Evolutionary conservation across 805 yeast species (phyloP).

Genomic region (Cyberlindnera nakhonratchasimensis): DNA sequence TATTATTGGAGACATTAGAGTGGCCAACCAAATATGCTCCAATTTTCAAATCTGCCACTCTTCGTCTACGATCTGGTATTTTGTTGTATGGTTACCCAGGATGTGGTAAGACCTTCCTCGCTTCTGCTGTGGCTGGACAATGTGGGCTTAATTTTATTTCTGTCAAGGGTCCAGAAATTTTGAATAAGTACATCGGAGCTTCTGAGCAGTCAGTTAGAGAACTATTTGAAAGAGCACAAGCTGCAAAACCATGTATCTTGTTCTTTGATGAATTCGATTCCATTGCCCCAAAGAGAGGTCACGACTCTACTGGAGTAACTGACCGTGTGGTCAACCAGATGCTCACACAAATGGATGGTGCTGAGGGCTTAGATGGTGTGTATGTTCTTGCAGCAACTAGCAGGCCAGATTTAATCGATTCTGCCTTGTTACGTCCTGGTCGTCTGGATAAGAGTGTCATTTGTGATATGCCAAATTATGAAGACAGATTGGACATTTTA

Average conservation of each 20-base stretch:
- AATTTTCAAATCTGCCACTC: conserved; percentile 83
- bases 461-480: conserved; percentile 77
- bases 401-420: conserved; percentile 92
- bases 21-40: conserved; percentile 98
- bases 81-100: conserved; percentile 95
- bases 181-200: conserved; percentile 95
- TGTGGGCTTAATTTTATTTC: conserved; percentile 93
- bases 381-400: conserved; percentile 95
- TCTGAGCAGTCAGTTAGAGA: conserved; percentile 94
- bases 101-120: conserved; percentile 91
- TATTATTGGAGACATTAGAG: conserved; percentile 82
- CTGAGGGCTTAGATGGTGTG: conserved; percentile 95
- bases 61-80: conserved; percentile 85
- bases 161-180: conserved; percentile 92
- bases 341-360: conserved; percentile 98
- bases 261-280: conserved; percentile 97
- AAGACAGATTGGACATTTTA: conserved; percentile 74
- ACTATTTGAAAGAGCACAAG: conserved; percentile 87
- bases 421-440: conserved; percentile 93
- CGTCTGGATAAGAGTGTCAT: conserved; percentile 89
- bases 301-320: conserved; percentile 96
- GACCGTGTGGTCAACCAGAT: conserved; percentile 96
- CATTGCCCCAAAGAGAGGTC: conserved; percentile 96
- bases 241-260: conserved; percentile 89
- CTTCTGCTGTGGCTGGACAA: conserved; percentile 90